phyloP scores from a whole-genome alignment of 306 rosid species.

The Hylodesmum podocarpum region DNA sequence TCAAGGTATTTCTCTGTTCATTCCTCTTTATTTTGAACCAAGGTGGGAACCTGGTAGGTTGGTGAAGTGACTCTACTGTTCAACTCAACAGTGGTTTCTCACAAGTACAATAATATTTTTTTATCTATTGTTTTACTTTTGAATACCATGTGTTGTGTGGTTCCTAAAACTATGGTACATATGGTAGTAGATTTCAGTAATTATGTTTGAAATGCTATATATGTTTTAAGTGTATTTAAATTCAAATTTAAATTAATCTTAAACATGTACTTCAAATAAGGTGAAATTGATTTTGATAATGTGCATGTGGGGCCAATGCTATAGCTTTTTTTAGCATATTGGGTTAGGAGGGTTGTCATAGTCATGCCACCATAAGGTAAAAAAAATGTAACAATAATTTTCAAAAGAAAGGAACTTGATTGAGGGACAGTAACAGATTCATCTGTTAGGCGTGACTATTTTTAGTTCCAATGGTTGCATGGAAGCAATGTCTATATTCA shows the following conservation, averaged over 20 bases:
- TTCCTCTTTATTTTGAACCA: not conserved
- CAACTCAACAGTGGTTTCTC: slow-evolving; percentile 7
- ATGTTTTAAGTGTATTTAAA: not conserved
- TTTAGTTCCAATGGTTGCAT: slow-evolving; percentile 13
- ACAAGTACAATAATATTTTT: not conserved
- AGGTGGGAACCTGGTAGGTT: slow-evolving; percentile 14
- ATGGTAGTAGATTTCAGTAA: not conserved
- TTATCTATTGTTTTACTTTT: slow-evolving; percentile 1
- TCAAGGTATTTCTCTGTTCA: slow-evolving; percentile 62
- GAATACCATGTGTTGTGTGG: not conserved
- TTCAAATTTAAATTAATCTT: not conserved
- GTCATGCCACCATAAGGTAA: not conserved
- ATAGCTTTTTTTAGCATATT: not conserved
- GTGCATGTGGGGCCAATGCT: not conserved
- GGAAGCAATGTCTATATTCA: not conserved
- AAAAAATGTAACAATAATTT: not conserved
- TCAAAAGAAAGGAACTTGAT: slow-evolving; percentile 19
- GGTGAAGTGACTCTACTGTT: not conserved
- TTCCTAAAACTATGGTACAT: not conserved
- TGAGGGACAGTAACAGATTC: slow-evolving; percentile 18
- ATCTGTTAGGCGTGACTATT: not conserved
- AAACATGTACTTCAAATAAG: not conserved
- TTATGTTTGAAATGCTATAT: not conserved
- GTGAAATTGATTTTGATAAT: not conserved
- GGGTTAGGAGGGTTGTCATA: not conserved